Evolutionary conservation across 805 yeast species (phyloP).

Genomic region (Vanderwaltozyma tropicalis): DNA sequence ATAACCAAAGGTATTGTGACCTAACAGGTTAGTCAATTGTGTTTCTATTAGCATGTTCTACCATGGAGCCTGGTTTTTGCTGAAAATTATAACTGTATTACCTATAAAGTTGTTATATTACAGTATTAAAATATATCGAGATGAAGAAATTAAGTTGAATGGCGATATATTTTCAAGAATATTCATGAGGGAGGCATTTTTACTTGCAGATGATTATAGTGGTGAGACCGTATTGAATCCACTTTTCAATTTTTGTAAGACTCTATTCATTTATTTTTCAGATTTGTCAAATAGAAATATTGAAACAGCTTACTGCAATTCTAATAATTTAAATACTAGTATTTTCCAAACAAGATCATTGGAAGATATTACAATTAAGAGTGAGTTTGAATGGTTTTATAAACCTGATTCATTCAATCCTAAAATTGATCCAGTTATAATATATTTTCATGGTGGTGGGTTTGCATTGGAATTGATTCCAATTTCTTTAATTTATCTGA

Average conservation of each 20-base stretch:
- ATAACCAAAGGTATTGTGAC: too few relatives aligned
- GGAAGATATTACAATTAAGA: background rate
- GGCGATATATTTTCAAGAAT: slow-evolving; percentile 4
- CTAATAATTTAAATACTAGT: background rate
- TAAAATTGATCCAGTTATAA: slow-evolving; percentile 9
- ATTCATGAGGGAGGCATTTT: slow-evolving; percentile 11
- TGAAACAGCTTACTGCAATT: background rate
- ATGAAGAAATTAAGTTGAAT: background rate
- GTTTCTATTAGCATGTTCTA: background rate
- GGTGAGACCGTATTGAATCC: slow-evolving; percentile 11
- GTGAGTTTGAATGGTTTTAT: slow-evolving; percentile 6
- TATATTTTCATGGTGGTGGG: slow-evolving; percentile 24
- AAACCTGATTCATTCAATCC: slow-evolving; percentile 11
- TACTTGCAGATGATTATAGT: slow-evolving; percentile 5
- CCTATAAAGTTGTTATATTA: slow-evolving; percentile 2
- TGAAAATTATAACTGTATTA: slow-evolving; percentile 5
- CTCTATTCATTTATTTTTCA: background rate
- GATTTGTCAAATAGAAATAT: background rate
- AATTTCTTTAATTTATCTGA: slow-evolving; percentile 7
- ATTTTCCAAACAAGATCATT: background rate
- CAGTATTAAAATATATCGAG: background rate
- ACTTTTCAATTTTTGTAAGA: slow-evolving; percentile 3
- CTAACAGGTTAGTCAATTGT: too few relatives aligned
- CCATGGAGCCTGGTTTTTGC: slow-evolving; percentile 3
- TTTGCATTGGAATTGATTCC: slow-evolving; percentile 14